Evolutionary conservation across 176 grass and related monocot genomes (phyloP), one percentile per base, ranked within the genome.

Genomic region (Aegilops tauschii): DNA sequence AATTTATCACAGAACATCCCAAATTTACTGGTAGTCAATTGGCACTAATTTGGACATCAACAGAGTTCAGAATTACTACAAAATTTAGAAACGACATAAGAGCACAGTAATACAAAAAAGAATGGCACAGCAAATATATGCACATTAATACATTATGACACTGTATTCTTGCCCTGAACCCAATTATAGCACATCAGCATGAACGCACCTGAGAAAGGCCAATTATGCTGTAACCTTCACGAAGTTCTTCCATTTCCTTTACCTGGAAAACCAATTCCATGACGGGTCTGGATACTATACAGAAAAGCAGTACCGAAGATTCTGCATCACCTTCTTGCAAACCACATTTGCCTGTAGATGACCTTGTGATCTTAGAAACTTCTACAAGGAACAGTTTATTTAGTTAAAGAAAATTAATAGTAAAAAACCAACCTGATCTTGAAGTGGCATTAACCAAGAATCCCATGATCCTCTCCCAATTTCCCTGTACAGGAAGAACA

Each of bases 391-490:
- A 62, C 27, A 49, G 44, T 78, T 27, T 76, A 65, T 66, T 80
- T 65, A 42, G 16, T 37, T 80, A 42, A 63, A 32, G 73, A n/a
- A 31, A 32, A 72, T 80, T 34, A 61, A 58, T 54, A 30, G 58
- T 63, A 85, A 72, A 23, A 76, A 75, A 83, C 62, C 30, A 64
- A 98, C 95, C 95, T 98, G 96, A 25, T 94, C 86, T 77, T 85
- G 82, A 82, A 98, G 96, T 73, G 96, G 93, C 93, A 89, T 90
- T 73, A 98, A 65, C 96, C 96, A 98, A 71, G 96, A 98, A 78
- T 92, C 89, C 87, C 83, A 87, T 69, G 70, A 28, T 86, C 96
- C 96, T 86, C 78, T 82, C 86, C 93, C 96, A 78, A 98, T 93
- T 92, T 95, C 91, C 58, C 96, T 98, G 81, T 56, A 77, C 3